Base-by-base conservation (phyloP, 148 eudicot species). In the Selenicereus undatus region DNA sequence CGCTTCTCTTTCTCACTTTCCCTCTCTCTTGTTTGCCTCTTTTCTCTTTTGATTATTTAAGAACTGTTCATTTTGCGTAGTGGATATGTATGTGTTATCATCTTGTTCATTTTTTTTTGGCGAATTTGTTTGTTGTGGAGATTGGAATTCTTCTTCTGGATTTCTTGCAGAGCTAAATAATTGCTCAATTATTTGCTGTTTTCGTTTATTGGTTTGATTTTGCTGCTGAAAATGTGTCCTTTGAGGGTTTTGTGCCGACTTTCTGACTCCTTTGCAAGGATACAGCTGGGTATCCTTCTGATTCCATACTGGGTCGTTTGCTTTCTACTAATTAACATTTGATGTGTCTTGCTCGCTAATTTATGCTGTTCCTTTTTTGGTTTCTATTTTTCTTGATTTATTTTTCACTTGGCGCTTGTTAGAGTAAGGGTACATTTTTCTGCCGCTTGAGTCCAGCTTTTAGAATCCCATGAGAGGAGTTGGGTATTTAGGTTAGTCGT, bases 171-270 rank as follows among this genome's bases (percentile, higher is more conserved):
- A 65, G 42, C 45, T 76, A 8, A 66, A 32, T 76, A 60, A 52
- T 76, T 39, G 29, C n/a, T 48, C 29, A 52, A 11, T 10, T 7
- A 73, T 60, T 21, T 77, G 48, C 52, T 56, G 79, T 77, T 77
- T 77, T 24, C 14, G 18, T 45, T 48, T 43, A 26, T 74, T 50
- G 29, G 27, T 76, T 56, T 58, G 78, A 76, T 54, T 75, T 51
- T 51, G 29, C 18, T 51, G 36, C 54, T 7, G 30, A 10, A 51
- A n/a, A 5, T 16, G 11, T 12, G 30, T 74, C 3, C 54, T 5
- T 66, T 62, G 68, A 62, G 68, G 22, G 20, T 42, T 10, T 9
- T 6, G 8, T 9, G 8, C 14, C 14, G 13, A 48, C 52, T 4
- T 48, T 48, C 12, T 48, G 52, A 11, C 13, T 48, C 14, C 12